A percentile compares a stretch with the other conserved stretches of the same genome.
Evolutionary conservation across 1,284 basidiomycete genomes (phyloP).

Genomic region (Heterobasidion parviporum): DNA sequence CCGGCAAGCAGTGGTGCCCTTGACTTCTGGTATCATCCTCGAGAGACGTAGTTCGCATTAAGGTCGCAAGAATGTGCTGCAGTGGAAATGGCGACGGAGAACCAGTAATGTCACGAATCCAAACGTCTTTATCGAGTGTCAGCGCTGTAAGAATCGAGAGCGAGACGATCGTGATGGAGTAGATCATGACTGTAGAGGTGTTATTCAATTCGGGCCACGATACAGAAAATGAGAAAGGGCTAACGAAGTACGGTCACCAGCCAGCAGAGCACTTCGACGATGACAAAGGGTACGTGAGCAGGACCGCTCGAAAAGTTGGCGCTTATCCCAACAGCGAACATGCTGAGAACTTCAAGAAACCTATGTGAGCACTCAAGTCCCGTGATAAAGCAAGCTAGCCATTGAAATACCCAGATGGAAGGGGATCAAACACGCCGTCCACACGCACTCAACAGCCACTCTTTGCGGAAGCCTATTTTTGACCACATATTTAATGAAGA

Average conservation of each 20-base stretch:
- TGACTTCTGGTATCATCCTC: neutral
- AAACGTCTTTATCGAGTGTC: conserved; percentile 12
- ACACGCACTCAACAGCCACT: conserved; percentile 13
- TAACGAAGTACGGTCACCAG: conserved; percentile 9
- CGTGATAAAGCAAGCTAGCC: too few relatives aligned
- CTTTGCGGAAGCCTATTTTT: conserved; percentile 1
- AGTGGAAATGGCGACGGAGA: conserved; percentile 13
- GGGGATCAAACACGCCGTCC: conserved; percentile 10
- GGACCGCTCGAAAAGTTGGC: neutral
- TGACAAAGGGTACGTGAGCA: conserved; percentile 4
- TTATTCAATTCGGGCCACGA: neutral
- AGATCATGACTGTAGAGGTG: conserved; percentile 5
- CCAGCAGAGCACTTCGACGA: conserved; percentile 10
- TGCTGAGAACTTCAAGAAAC: conserved; percentile 6
- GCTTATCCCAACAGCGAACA: conserved; percentile 7
- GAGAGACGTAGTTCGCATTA: neutral
- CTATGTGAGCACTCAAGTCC: too few relatives aligned
- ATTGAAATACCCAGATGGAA: conserved; percentile 8
- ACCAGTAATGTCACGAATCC: conserved; percentile 12
- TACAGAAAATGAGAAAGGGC: neutral
- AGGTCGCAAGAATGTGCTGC: conserved; percentile 1
- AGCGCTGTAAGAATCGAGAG: conserved; percentile 9
- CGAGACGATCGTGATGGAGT: conserved; percentile 5
- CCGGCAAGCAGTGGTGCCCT: conserved; percentile 8
- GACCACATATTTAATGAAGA: conserved; percentile 7